Base-by-base conservation (phyloP, 805 yeast species). In the Komagataella mondaviorum region DNA sequence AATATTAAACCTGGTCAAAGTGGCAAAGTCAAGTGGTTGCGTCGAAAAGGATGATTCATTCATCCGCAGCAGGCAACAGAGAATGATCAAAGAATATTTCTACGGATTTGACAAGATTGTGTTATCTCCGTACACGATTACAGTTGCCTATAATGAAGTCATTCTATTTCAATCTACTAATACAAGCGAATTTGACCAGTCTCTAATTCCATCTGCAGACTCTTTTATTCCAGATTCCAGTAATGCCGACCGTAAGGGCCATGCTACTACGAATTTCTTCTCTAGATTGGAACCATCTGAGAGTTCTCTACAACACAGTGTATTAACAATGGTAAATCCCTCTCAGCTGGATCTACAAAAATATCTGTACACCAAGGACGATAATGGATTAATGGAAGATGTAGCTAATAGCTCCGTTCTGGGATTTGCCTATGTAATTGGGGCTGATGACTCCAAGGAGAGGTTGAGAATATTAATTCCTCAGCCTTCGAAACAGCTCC, bases 61-160 rank as follows among this genome's bases (percentile, higher is more conserved):
- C 61, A 70, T 73, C 44, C 73, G 98, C 60, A 78, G 82, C 44
- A 51, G 76, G 20, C 98, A 91, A 63, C 88, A 89, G 59, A 74
- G 78, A 46, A 71, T 83, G 4, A 88, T 91, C 51, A 80, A 81
- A 61, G 95, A 90, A 60, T 93, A 93, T 64, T 93, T 93, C 60
- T 88, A 93, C 61, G 99, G 99, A 2, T 76, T 77, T 5, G 66
- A 73, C 17, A 73, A 73, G 47, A 75, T 79, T 4, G 78, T 81
- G 4, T 71, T 93, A 51, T 83, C 95, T 17, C 98, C 99, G 2
- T 90, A 82, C 64, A 85, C 95, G 4, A 78, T 88, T 1, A 88
- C 89, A 20, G 80, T 82, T 2, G 88, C 81, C 59, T 71, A 76
- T 52, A 72, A 75, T 14, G 84, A 80, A 52, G 67, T 87, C 7